Evolutionary conservation across 2,329 filamentous ascomycete genomes (phyloP), one percentile per base, ranked within the genome.

Genomic region (Dactylellina drechsleri): DNA sequence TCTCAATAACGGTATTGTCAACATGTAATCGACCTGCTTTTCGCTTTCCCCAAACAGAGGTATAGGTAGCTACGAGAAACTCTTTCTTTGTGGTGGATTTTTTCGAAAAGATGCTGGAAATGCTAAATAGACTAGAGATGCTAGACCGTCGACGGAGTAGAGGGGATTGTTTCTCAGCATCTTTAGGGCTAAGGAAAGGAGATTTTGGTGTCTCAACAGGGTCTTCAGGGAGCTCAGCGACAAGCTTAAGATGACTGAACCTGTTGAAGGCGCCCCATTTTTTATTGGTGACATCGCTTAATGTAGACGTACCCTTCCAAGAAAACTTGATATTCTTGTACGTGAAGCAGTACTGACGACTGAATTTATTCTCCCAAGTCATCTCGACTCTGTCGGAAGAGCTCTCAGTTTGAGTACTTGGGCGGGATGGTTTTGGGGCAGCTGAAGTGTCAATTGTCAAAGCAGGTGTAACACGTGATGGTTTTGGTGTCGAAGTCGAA

Each of bases 181-280:
- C 65, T 5, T 64, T 53, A 6, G 71, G 71, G n/a, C 64, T 68
- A n/a, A 75, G 58, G n/a, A 31, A 65, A n/a, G 66, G 66, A 28
- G 66, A 71, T 5, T 28, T n/a, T 16, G 23, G 53, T 41, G 52
- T 28, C 16, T 77, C 57, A 10, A 31, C 58, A 1, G 54, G 58
- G 2, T 72, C 66, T 8, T 53, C 68, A 4, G 78, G 77, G 18
- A 79, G 61, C 40, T 77, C 71, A 16, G 71, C 78, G 7, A 79
- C 65, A 31, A 79, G 77, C 41, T 79, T 79, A 12, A 79, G 70
- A 56, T 79, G 78, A 52, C 75, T 78, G 56, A 67, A 78, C n/a
- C 73, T 68, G 15, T 67, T 77, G 61, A 72, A 66, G 12, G 66
- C 56, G 6, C 78, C 77, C 74, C 74, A 78, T 40, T 61, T 65